Conservation (phyloP, 768 basidiomycete species). For the Collybia nuda region DNA sequence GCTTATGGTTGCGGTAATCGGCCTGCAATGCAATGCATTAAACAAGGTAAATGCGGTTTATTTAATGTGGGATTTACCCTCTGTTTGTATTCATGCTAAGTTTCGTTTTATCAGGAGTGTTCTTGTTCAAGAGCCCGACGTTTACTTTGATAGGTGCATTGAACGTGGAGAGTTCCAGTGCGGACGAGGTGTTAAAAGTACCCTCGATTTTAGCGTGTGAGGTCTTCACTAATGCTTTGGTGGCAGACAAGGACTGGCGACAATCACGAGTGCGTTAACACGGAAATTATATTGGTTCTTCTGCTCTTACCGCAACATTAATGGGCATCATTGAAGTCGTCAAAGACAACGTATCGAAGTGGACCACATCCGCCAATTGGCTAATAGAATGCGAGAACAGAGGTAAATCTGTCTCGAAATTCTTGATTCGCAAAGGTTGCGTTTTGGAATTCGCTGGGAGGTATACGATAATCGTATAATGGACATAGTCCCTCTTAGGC, state of each 20-base stretch:
- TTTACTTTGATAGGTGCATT: conserved; percentile 40
- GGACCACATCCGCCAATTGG: conserved; percentile 8
- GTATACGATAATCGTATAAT: neutral
- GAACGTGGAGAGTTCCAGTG: conserved; percentile 29
- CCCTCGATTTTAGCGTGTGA: conserved; percentile 47
- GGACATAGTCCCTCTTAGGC: conserved; percentile 21
- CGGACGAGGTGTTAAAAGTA: conserved; percentile 33
- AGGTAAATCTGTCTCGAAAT: conserved; percentile 40
- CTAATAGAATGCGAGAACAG: conserved; percentile 36
- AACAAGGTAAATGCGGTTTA: too few species aligned
- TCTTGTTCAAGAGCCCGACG: conserved; percentile 36
- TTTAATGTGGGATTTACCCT: conserved; percentile 39
- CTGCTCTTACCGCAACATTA: neutral
- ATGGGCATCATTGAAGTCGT: neutral
- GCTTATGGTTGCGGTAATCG: conserved; percentile 1
- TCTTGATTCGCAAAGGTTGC: conserved; percentile 29
- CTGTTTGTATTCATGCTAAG: conserved; percentile 31
- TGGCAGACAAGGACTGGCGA: conserved; percentile 28
- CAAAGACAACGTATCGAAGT: conserved; percentile 1
- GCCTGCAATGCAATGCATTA: conserved; percentile 5
- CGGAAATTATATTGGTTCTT: neutral
- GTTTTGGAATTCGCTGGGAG: neutral
- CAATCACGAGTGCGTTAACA: too few species aligned
- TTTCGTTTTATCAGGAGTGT: conserved; percentile 19
- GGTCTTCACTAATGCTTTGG: conserved; percentile 27